Percentiles rank a stretch among this genome's conserved stretches.
These are phyloP conservation scores for Dictyostelium brefeldianum DNA, from an alignment of 78 protist species.

Conservation along the genomic window DNA sequence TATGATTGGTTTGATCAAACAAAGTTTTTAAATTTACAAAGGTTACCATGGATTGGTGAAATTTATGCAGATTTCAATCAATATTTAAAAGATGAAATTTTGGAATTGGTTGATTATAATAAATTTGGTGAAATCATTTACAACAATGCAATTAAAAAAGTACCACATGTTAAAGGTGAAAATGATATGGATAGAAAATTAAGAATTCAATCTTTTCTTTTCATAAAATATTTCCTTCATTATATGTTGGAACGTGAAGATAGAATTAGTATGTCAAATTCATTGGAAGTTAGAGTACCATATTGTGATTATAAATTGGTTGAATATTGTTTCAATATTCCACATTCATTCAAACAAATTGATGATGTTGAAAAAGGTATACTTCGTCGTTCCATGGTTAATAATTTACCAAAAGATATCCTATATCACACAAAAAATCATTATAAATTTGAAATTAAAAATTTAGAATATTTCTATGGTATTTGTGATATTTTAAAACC, in stretches of 20 bases:
- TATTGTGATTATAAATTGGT: conserved; percentile 15
- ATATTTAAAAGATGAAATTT: neutral
- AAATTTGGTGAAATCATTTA: neutral
- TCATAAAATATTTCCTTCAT: neutral
- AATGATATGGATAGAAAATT: neutral
- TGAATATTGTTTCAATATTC: conserved; percentile 6
- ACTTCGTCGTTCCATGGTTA: conserved; percentile 1
- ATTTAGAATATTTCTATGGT: neutral
- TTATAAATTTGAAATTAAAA: neutral
- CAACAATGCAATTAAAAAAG: neutral
- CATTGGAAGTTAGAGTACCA: conserved; percentile 4
- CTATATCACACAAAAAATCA: neutral
- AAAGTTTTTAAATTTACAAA: neutral
- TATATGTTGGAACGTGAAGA: conserved; percentile 17
- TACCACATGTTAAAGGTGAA: neutral
- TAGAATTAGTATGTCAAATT: neutral
- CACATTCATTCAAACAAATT: neutral
- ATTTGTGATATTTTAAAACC: neutral
- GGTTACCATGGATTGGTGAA: neutral
- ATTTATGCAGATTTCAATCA: neutral
- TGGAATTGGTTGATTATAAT: neutral
- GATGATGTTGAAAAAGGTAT: conserved; percentile 15
- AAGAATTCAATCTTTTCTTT: neutral
- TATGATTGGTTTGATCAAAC: conserved; percentile 3
- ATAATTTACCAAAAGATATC: neutral